Evolutionary conservation across 805 yeast genomes (phyloP).

Genomic region (Barnettozyma salicaria): DNA sequence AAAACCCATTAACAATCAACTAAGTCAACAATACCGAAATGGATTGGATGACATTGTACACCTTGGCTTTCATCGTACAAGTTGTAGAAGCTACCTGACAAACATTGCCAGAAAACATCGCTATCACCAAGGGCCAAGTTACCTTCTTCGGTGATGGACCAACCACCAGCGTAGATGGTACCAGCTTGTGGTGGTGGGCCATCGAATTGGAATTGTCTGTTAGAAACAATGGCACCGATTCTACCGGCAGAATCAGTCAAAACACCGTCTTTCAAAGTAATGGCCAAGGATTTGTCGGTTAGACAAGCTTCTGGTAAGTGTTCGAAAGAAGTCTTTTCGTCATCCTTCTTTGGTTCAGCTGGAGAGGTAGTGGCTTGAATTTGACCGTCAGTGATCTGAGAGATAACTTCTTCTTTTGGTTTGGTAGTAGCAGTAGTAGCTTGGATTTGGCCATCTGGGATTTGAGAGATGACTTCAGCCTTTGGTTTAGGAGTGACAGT

Average conservation of each 20-base stretch:
- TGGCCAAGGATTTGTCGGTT: conserved; percentile 44
- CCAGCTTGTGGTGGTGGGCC: conserved; percentile 86
- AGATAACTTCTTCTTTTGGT: conserved; percentile 5
- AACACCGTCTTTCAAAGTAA: conserved; percentile 45
- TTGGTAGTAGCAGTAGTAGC: conserved; percentile 17
- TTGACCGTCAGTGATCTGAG: conserved; percentile 17
- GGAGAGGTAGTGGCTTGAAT: conserved; percentile 22
- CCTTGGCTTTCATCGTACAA: conserved; percentile 62
- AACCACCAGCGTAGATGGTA: conserved; percentile 63
- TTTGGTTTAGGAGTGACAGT: conserved; percentile 16
- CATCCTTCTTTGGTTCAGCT: too few species aligned
- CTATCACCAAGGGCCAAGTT: conserved; percentile 57
- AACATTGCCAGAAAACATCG: conserved; percentile 65
- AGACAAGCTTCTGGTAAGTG: conserved; percentile 37
- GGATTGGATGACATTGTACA: conserved; percentile 56
- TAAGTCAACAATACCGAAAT: conserved; percentile 53
- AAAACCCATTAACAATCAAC: conserved; percentile 40
- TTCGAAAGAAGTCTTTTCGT: conserved; percentile 22
- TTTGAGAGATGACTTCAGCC: conserved; percentile 24
- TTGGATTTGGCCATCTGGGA: conserved; percentile 30
- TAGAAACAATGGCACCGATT: conserved; percentile 74
- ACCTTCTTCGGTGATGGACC: conserved; percentile 51
- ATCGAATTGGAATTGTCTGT: conserved; percentile 82
- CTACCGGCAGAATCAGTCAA: conserved; percentile 58
- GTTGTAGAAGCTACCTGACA: conserved; percentile 74